phyloP scores from a whole-genome alignment of 805 yeast species.

The Wickerhamiella lipophila region DNA sequence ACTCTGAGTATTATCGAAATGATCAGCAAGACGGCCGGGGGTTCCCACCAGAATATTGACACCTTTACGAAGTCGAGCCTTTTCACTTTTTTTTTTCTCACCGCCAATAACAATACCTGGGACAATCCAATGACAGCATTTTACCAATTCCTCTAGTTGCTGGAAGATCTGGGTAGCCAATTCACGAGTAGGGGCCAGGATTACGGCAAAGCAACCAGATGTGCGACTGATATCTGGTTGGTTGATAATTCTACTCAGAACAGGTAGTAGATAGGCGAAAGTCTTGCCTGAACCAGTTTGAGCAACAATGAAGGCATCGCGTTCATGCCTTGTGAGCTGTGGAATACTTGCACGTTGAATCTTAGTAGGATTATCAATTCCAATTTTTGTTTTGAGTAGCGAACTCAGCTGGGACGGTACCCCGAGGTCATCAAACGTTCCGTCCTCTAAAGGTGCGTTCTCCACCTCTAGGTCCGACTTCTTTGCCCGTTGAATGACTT shows the following conservation, averaged over 20 bases:
- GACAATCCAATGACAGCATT: slow-evolving; percentile 76
- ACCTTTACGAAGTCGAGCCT: slow-evolving; percentile 90
- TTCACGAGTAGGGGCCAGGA: slow-evolving; percentile 90
- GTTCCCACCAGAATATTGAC: slow-evolving; percentile 93
- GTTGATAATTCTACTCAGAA: slow-evolving; percentile 56
- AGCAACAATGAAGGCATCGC: slow-evolving; percentile 81
- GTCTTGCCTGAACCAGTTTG: slow-evolving; percentile 99
- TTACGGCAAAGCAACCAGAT: slow-evolving; percentile 78
- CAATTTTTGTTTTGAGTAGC: slow-evolving; percentile 46
- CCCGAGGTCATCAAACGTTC: slow-evolving; percentile 61
- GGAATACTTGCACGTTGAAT: slow-evolving; percentile 80
- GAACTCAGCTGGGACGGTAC: slow-evolving; percentile 40
- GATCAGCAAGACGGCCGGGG: slow-evolving; percentile 93
- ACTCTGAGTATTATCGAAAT: slow-evolving; percentile 74
- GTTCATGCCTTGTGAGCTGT: slow-evolving; percentile 32
- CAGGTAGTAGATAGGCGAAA: slow-evolving; percentile 72
- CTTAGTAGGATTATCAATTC: slow-evolving; percentile 51
- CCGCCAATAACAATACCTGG: slow-evolving; percentile 98
- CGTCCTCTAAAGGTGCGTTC: slow-evolving; percentile 72
- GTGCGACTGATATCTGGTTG: slow-evolving; percentile 40
- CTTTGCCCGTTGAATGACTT: slow-evolving; percentile 20
- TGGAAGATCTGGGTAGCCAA: slow-evolving; percentile 79
- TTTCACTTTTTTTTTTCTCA: slow-evolving; percentile 92
- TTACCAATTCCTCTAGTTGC: slow-evolving; percentile 58
- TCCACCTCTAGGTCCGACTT: slow-evolving; percentile 39